Evolutionary conservation across 306 rosid species (phyloP).

Genomic region (Psophocarpus tetragonolobus): DNA sequence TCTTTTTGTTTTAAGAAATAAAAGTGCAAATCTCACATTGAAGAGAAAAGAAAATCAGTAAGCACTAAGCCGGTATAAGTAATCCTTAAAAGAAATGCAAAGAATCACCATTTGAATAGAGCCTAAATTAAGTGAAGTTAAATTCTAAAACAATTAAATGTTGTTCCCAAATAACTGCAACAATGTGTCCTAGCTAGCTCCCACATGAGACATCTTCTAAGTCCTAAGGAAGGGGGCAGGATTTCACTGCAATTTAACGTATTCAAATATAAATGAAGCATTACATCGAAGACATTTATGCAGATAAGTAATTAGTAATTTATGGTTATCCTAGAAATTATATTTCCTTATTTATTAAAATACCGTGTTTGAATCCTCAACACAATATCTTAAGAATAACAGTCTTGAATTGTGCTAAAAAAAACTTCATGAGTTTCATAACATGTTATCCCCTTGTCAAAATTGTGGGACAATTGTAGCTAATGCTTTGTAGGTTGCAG

Average conservation of each 20-base stretch:
- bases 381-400: neutral
- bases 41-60: neutral
- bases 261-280: neutral
- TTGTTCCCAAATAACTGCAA: conserved; percentile 1
- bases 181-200: neutral
- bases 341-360: neutral
- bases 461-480: neutral
- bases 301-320: neutral
- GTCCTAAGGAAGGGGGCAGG: neutral
- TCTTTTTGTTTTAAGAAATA: neutral
- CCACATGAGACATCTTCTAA: neutral
- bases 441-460: neutral
- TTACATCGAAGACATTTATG: neutral
- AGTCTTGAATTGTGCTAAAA: neutral
- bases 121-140: neutral
- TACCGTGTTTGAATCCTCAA: neutral
- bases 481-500: neutral
- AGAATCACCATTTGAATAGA: neutral
- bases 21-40: neutral
- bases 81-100: conserved; percentile 8
- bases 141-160: neutral
- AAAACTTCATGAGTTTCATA: neutral
- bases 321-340: neutral
- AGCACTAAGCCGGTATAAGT: neutral
- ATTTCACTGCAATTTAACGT: neutral